Conservation (phyloP, 768 basidiomycete genomes). For the Pleurotus citrinopileatus region DNA sequence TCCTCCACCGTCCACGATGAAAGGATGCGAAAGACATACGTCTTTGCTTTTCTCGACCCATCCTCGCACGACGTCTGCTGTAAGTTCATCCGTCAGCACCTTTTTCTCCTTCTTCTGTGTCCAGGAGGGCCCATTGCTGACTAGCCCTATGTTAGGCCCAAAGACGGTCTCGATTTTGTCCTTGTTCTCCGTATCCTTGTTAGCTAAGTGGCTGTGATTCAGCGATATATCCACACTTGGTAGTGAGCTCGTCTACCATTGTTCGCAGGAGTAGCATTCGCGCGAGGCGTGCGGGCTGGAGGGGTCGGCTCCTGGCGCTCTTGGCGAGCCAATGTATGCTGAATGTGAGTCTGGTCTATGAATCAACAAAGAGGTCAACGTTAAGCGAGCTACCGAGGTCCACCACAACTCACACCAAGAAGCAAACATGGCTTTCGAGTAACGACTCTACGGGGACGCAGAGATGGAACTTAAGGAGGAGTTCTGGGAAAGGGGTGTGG, state of each 20-base stretch:
- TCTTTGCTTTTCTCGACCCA: conserved; percentile 92
- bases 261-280: neutral
- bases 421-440: conserved; percentile 3
- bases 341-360: conserved; percentile 7
- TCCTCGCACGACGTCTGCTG: conserved; percentile 72
- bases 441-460: neutral
- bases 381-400: neutral
- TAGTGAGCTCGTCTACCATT: neutral
- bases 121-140: conserved; percentile 69
- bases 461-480: neutral
- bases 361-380: neutral
- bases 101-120: conserved; percentile 63
- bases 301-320: neutral
- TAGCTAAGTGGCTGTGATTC: neutral
- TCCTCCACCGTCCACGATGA: neutral
- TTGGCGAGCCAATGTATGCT: neutral
- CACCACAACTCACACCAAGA: conserved; percentile 5
- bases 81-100: conserved; percentile 64
- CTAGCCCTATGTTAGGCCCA: conserved; percentile 86
- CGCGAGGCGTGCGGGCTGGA: neutral
- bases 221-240: neutral
- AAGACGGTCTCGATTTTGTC: conserved; percentile 82
- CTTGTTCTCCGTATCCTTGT: conserved; percentile 37
- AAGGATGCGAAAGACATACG: conserved; percentile 41
- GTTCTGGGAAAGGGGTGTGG: conserved; percentile 3